phyloP scores from a whole-genome alignment of 345 rosid species.

The Lumnitzera racemosa region DNA sequence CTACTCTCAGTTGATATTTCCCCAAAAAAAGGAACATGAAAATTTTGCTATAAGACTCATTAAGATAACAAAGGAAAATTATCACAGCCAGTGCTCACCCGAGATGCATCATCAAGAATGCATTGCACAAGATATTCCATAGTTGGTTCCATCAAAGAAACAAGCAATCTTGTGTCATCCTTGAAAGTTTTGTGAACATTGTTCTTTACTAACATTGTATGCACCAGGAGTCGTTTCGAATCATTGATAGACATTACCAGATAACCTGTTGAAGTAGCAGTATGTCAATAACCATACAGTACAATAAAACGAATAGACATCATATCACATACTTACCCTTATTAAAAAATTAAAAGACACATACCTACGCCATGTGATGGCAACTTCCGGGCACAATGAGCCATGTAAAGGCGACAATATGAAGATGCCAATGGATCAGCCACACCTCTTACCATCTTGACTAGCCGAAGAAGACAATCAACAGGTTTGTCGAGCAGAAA shows the following conservation, averaged over 20 bases:
- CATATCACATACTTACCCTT: background rate
- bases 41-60: background rate
- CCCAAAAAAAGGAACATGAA: no score
- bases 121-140: slow-evolving; percentile 61
- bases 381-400: slow-evolving; percentile 56
- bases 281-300: no score
- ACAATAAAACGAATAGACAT: no score
- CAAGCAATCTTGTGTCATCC: slow-evolving; percentile 41
- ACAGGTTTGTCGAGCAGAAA: slow-evolving; percentile 52
- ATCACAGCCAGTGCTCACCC: slow-evolving; percentile 41
- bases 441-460: slow-evolving; percentile 78
- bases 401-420: slow-evolving; percentile 75
- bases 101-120: slow-evolving; percentile 52
- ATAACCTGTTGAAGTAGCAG: slow-evolving; percentile 38
- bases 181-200: slow-evolving; percentile 22
- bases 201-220: slow-evolving; percentile 37
- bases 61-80: background rate
- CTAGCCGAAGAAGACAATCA: slow-evolving; percentile 54
- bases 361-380: slow-evolving; percentile 50
- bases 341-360: background rate
- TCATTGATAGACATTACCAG: slow-evolving; percentile 62
- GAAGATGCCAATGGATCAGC: slow-evolving; percentile 82
- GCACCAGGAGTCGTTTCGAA: slow-evolving; percentile 35
- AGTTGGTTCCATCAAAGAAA: slow-evolving; percentile 73
- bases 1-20: no score